Evolutionary conservation across 1,284 basidiomycete genomes (phyloP).

Genomic region (Sanghuangporus sanghuang): DNA sequence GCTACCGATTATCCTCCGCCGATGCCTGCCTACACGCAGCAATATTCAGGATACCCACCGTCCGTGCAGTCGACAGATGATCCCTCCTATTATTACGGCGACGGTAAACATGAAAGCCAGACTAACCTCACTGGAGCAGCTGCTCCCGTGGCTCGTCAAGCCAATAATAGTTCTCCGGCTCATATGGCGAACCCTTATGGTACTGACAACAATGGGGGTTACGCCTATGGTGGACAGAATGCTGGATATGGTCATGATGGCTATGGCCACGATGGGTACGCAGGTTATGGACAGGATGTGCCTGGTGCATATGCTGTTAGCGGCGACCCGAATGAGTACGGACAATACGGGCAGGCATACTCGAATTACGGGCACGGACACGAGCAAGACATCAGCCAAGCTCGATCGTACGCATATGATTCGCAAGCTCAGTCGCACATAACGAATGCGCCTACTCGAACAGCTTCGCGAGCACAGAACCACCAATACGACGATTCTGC

Average conservation of each 20-base stretch:
- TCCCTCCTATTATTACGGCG: constrained; percentile 6
- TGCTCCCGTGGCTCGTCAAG: constrained; percentile 15
- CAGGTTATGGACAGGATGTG: constrained; percentile 12
- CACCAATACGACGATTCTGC: constrained; percentile 10
- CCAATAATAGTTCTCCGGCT: background rate
- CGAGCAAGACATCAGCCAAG: constrained; percentile 6
- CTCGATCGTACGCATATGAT: constrained; percentile 13
- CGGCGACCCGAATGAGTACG: constrained; percentile 10
- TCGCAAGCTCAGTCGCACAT: constrained; percentile 3
- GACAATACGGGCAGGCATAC: constrained; percentile 9
- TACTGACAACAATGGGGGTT: constrained; percentile 2
- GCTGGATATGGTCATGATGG: constrained; percentile 7
- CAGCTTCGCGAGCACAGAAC: constrained; percentile 12
- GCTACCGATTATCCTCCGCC: constrained; percentile 15
- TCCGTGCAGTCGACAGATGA: constrained; percentile 14
- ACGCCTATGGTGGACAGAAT: constrained; percentile 5
- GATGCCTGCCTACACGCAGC: constrained; percentile 17
- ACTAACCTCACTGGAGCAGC: constrained; percentile 12
- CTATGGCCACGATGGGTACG: background rate
- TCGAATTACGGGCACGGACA: constrained; percentile 8
- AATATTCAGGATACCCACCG: constrained; percentile 8
- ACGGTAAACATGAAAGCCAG: constrained; percentile 12
- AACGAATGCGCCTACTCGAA: constrained; percentile 7
- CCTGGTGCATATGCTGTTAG: constrained; percentile 11
- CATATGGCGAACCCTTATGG: constrained; percentile 13